Percentiles rank a stretch among this genome's conserved stretches.
Conservation (phyloP, 768 basidiomycete genomes). For the Pisolithus orientalis region DNA sequence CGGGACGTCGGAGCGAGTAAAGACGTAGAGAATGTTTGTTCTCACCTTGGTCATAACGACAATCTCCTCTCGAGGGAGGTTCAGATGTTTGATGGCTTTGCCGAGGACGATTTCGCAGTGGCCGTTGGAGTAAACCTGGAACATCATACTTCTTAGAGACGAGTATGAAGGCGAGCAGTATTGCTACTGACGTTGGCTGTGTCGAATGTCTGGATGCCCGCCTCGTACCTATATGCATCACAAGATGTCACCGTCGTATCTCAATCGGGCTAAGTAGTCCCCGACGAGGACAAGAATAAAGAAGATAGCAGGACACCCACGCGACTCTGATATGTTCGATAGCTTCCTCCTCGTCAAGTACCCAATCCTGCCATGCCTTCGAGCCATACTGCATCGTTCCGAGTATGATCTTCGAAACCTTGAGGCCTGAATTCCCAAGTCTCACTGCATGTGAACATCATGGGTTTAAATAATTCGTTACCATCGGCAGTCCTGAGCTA, state of each 20-base stretch:
- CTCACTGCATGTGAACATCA: constrained; percentile 23
- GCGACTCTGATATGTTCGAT: constrained; percentile 44
- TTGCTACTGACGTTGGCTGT: constrained; percentile 25
- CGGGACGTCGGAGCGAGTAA: too few species aligned
- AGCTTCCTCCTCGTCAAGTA: constrained; percentile 40
- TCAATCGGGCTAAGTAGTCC: background rate
- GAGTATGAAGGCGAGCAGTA: background rate
- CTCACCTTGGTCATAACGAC: constrained; percentile 72
- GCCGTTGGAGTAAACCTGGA: constrained; percentile 60
- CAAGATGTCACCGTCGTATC: background rate
- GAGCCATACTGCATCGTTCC: constrained; percentile 42
- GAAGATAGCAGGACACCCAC: constrained; percentile 18
- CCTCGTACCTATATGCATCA: constrained; percentile 24
- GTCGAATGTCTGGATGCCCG: constrained; percentile 31
- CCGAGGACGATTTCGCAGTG: constrained; percentile 62
- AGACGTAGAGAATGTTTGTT: background rate
- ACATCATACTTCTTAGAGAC: background rate
- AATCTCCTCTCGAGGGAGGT: constrained; percentile 67
- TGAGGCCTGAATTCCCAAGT: constrained; percentile 42
- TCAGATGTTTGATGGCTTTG: constrained; percentile 60
- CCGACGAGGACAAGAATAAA: too few species aligned
- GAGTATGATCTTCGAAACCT: constrained; percentile 46
- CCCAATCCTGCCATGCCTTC: constrained; percentile 50
- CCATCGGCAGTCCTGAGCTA: too few species aligned
- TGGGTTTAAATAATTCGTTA: background rate